phyloP scores from a whole-genome alignment of 345 rosid species.

The Pistacia integerrima region DNA sequence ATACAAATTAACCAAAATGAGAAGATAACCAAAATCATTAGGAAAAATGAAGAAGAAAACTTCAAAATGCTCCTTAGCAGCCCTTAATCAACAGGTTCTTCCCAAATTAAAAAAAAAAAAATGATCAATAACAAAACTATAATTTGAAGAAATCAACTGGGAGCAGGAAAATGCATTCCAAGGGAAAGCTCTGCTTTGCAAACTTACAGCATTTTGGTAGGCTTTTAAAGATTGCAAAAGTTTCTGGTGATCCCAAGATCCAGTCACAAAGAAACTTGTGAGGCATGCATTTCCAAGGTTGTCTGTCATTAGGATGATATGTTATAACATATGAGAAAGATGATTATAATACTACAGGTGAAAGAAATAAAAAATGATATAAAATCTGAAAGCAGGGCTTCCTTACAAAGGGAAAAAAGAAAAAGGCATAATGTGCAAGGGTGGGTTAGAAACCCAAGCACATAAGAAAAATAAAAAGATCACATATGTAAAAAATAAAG shows the following conservation, averaged over 20 bases:
- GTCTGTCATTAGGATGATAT: constrained; percentile 47
- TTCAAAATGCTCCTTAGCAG: neutral
- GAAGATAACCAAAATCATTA: neutral
- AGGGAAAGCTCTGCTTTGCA: constrained; percentile 11
- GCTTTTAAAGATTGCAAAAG: constrained; percentile 72
- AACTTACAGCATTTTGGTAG: constrained; percentile 77
- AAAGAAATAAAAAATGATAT: neutral
- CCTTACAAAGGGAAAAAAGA: neutral
- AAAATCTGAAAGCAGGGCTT: constrained; percentile 8
- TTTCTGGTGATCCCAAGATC: constrained; percentile 73
- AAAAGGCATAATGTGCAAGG: neutral
- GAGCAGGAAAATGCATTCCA: neutral
- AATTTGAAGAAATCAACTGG: constrained; percentile 6
- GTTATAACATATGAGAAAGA: neutral
- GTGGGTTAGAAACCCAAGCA: neutral
- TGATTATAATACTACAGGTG: neutral
- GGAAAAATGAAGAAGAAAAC: neutral
- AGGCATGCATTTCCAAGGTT: constrained; percentile 78
- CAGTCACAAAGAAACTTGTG: constrained; percentile 67
- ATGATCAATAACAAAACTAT: neutral
- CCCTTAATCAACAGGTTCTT: constrained; percentile 9
- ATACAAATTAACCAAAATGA: constrained; percentile 19
- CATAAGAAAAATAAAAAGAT: neutral
- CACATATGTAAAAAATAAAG: neutral
- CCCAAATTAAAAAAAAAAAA: neutral